Base-by-base conservation (phyloP, 2,329 filamentous ascomycete species). In the Xylariaceae sp. region DNA sequence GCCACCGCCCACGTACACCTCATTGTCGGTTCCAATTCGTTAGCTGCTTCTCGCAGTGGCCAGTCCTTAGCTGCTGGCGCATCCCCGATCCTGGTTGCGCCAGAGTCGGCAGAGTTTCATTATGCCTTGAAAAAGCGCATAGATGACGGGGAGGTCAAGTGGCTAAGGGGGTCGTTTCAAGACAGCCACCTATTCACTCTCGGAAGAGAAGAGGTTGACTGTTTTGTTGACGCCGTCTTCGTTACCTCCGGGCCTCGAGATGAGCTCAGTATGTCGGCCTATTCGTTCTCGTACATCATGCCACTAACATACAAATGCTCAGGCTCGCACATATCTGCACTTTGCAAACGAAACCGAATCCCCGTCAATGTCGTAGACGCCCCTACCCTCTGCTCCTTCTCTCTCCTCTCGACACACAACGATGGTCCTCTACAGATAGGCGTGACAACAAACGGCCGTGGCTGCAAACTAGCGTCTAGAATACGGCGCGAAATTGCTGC, bases 381-480 rank as follows among this genome's bases (percentile, higher is more conserved):
- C 0, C 89, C 93, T 0, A 79, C 83, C 33, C 85, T 97, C 14
- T 97, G 91, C 74, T 89, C 90, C 22, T 96, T 99, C 69, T 88
- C 88, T 5, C 79, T 99, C 47, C 83, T 97, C 42, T 94, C 91
- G 19, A 95, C 90, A 7, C 86, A 97, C 69, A 85, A 82, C 49
- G 92, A 97, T 65, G 94, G 94, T 0, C 93, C 94, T 10, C 78
- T 99, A 39, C 94, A 97, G 68, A 87, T 99, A 55, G 94, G 94
- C 56, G 88, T 99, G 52, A 97, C 94, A 3, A 97, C 94, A 1
- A 97, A 95, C 53, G 93, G 94, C 17, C 87, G 89, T 62, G 94
- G 94, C 1, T 97, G 94, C 75, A 97, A 96, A 71, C 81, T 99
- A 31, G 90, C 94, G 6, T 90, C 90, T 10, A 82, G 94, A 22